Evolutionary conservation across 2,329 filamentous ascomycete species (phyloP), one percentile per base, ranked within the genome.

Genomic region (Torrubiella hemipterigena): DNA sequence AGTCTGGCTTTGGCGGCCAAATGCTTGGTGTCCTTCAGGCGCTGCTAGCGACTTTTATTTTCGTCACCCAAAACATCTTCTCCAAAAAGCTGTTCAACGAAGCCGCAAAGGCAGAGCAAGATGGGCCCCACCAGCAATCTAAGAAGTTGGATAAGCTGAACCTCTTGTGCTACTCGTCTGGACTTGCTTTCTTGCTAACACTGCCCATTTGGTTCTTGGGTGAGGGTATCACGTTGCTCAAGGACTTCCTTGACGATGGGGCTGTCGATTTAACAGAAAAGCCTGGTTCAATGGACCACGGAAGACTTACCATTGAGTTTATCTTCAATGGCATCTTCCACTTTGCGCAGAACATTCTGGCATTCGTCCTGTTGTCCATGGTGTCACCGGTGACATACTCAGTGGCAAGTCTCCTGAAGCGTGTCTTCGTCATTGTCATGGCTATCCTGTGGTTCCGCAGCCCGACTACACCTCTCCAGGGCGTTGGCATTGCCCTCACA

Each of bases 61-160:
- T 98, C 50, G 91, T 98, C 21, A 91, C 86, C 0, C 91, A 98
- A 51, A 98, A 98, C 51, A 98, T 98, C 35, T 93, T 95, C 42
- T 96, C 89, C 14, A 98, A 98, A 58, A 84, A 85, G 42, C 75
- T 98, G 8, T 98, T 98, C 65, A 98, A 95, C 54, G 87, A 95
- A 50, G 85, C 84, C 6, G 80, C 85, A 6, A 77, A 77, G 36
- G 82, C 84, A 3, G 89, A 95, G 56, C 74, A 77, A 7, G 84
- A 94, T 32, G 72, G 72, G 1, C 55, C 65, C 6, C 66, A 69
- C 1, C 58, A 66, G 10, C 69, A 71, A 33, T 71, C 75, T 26
- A 76, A 77, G 38, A 96, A 94, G 57, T 70, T 95, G 13, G 91
- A 98, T 60, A 98, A 98, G 59, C 73, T 98, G 24, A 98, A 98